A percentile compares a stretch with the other conserved stretches of the same genome.
phyloP scores from a whole-genome alignment of 2,329 filamentous ascomycete genomes.

The Alternaria brassicicola region DNA sequence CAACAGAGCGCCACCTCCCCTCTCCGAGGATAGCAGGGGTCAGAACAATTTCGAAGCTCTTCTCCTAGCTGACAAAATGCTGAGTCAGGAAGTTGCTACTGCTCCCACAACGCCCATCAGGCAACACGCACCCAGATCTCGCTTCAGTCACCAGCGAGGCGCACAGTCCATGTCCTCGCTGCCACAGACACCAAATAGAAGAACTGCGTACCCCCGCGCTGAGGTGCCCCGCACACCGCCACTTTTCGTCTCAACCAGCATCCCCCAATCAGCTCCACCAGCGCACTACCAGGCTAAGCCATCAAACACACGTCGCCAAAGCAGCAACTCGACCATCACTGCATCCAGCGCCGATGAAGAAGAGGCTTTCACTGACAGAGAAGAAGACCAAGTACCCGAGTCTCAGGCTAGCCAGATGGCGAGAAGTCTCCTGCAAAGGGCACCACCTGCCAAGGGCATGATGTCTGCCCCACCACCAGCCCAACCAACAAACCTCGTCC shows the following conservation, averaged over 20 bases:
- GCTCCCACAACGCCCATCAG: slow-evolving; percentile 73
- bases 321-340: slow-evolving; percentile 66
- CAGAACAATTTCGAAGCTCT: slow-evolving; percentile 77
- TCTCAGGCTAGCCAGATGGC: slow-evolving; percentile 81
- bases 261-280: slow-evolving; percentile 52
- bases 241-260: slow-evolving; percentile 36
- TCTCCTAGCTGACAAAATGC: slow-evolving; percentile 73
- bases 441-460: slow-evolving; percentile 50
- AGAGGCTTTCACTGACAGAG: slow-evolving; percentile 64
- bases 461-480: slow-evolving; percentile 36
- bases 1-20: slow-evolving; percentile 51
- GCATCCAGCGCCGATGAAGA: slow-evolving; percentile 49
- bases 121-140: slow-evolving; percentile 55
- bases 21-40: slow-evolving; percentile 53
- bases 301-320: slow-evolving; percentile 61
- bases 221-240: slow-evolving; percentile 60
- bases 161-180: slow-evolving; percentile 85
- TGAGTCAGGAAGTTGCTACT: slow-evolving; percentile 77
- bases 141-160: slow-evolving; percentile 71
- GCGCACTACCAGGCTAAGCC: slow-evolving; percentile 43
- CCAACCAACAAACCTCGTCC: slow-evolving; percentile 52
- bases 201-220: slow-evolving; percentile 62
- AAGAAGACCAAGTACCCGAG: slow-evolving; percentile 70
- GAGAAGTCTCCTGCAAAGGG: slow-evolving; percentile 72
- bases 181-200: slow-evolving; percentile 72